Percentiles rank a stretch among this genome's conserved stretches.
Evolutionary conservation across 768 basidiomycete genomes (phyloP).

Genomic region (Tulasnella sp.): DNA sequence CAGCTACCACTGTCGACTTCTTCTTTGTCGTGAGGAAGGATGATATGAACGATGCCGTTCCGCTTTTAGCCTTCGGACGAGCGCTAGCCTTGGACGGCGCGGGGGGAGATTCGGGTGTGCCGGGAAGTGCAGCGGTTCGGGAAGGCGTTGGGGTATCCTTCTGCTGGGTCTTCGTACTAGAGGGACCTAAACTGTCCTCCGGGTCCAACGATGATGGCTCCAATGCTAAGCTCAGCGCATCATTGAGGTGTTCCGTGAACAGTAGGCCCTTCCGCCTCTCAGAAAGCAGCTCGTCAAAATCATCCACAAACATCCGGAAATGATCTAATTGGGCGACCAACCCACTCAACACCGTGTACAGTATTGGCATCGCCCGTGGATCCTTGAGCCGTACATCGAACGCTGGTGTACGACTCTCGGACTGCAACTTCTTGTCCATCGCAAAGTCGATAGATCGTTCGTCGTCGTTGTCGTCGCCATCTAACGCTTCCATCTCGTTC

Average conservation of each 20-base stretch:
- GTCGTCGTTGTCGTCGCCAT: slow-evolving; percentile 44
- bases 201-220: slow-evolving; percentile 37
- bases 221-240: slow-evolving; percentile 67
- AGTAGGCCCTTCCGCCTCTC: slow-evolving; percentile 83
- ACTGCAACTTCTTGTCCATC: slow-evolving; percentile 55
- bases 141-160: slow-evolving; percentile 19
- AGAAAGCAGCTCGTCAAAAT: slow-evolving; percentile 74
- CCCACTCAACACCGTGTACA: slow-evolving; percentile 71
- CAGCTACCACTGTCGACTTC: not conserved
- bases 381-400: slow-evolving; percentile 57
- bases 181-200: slow-evolving; percentile 30
- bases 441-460: slow-evolving; percentile 72
- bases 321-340: slow-evolving; percentile 72
- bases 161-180: slow-evolving; percentile 24
- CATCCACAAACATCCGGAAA: slow-evolving; percentile 61
- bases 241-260: slow-evolving; percentile 85
- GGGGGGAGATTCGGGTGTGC: slow-evolving; percentile 23
- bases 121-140: slow-evolving; percentile 31
- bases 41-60: slow-evolving; percentile 1
- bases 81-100: slow-evolving; percentile 40
- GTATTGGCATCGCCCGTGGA: slow-evolving; percentile 53
- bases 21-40: slow-evolving; percentile 10
- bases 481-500: slow-evolving; percentile 19
- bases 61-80: slow-evolving; percentile 14
- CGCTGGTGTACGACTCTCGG: slow-evolving; percentile 45